A percentile compares a stretch with the other conserved stretches of the same genome.
Evolutionary conservation across 768 basidiomycete genomes (phyloP).

Genomic region (Chalciporus pseudorubinellus): DNA sequence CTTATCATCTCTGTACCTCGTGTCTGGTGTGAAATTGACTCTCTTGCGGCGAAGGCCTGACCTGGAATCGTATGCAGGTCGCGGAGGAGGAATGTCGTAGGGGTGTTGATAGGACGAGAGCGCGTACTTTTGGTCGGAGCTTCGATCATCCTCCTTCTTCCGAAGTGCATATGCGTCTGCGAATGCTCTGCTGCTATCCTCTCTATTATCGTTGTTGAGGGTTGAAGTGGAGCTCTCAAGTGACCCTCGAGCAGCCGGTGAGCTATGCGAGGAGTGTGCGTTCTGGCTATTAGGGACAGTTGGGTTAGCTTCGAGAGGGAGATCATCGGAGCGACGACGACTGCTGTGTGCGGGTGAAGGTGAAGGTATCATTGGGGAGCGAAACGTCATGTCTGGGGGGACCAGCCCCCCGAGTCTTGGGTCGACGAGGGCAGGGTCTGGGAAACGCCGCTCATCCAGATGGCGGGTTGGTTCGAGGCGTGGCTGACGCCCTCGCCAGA

Average conservation of each 20-base stretch:
- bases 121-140: constrained; percentile 42
- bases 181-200: constrained; percentile 21
- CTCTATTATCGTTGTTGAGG: constrained; percentile 22
- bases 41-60: constrained; percentile 12
- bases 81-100: constrained; percentile 57
- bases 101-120: constrained; percentile 60
- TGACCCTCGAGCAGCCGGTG: constrained; percentile 19
- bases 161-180: constrained; percentile 10
- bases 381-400: constrained; percentile 8
- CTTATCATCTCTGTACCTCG: constrained; percentile 11
- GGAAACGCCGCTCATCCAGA: not conserved
- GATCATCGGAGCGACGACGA: not conserved
- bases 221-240: constrained; percentile 42
- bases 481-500: not conserved
- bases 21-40: constrained; percentile 41
- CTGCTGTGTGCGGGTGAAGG: constrained; percentile 8
- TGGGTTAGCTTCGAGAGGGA: not conserved
- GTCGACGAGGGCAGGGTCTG: not conserved
- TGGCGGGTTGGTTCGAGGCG: not conserved
- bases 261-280: not conserved
- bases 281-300: constrained; percentile 10
- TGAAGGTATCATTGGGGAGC: constrained; percentile 1
- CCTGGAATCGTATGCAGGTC: constrained; percentile 36
- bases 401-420: not conserved
- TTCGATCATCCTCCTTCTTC: constrained; percentile 15